Percentiles rank a stretch among this genome's conserved stretches.
Evolutionary conservation across 2,329 filamentous ascomycete genomes (phyloP).

Genomic region (Pezicula carpinea): DNA sequence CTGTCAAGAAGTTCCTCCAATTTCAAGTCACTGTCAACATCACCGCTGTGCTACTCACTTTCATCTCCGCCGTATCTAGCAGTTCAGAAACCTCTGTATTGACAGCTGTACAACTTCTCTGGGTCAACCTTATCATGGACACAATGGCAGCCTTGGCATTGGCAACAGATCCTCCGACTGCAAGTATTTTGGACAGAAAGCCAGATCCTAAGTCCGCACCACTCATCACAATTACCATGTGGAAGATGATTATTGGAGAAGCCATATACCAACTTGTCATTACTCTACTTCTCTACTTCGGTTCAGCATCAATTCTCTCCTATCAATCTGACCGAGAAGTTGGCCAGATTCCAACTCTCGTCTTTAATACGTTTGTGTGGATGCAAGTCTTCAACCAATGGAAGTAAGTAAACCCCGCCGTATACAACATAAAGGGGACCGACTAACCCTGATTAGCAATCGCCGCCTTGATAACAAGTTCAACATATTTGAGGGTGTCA

Average conservation of each 20-base stretch:
- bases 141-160: slow-evolving; percentile 76
- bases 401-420: slow-evolving; percentile 57
- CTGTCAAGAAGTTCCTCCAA: slow-evolving; percentile 49
- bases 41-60: slow-evolving; percentile 72
- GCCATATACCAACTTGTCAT: slow-evolving; percentile 79
- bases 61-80: slow-evolving; percentile 69
- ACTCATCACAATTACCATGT: slow-evolving; percentile 87
- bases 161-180: slow-evolving; percentile 68
- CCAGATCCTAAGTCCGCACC: slow-evolving; percentile 70
- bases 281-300: slow-evolving; percentile 81
- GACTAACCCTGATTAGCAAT: slow-evolving; percentile 50
- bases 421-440: neutral
- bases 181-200: slow-evolving; percentile 65
- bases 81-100: slow-evolving; percentile 60
- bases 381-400: slow-evolving; percentile 99
- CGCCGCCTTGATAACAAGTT: slow-evolving; percentile 90
- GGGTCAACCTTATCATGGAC: slow-evolving; percentile 85
- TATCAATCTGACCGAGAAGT: slow-evolving; percentile 43
- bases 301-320: slow-evolving; percentile 54
- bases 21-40: slow-evolving; percentile 72
- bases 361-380: slow-evolving; percentile 99
- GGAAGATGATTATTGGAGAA: slow-evolving; percentile 98
- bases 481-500: slow-evolving; percentile 90
- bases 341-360: slow-evolving; percentile 66
- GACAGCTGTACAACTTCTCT: slow-evolving; percentile 74